These are phyloP conservation scores for Emericellopsis atlantica DNA, from an alignment of 2,329 filamentous ascomycete genomes.

Conservation along the genomic window DNA sequence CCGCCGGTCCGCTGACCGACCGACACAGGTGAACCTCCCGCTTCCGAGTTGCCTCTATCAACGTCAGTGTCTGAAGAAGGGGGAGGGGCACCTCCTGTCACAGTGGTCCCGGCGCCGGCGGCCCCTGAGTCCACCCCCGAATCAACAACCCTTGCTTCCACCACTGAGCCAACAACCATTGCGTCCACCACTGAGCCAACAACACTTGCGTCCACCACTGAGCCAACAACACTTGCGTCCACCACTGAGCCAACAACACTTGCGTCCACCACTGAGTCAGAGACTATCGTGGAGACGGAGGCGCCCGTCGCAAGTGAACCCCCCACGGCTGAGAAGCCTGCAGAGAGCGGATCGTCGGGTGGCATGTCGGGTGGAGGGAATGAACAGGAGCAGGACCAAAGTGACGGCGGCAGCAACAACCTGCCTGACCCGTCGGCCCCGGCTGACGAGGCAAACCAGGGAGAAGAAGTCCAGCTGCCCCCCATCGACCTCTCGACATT, in stretches of 20 bases:
- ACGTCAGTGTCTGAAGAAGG: too few species aligned
- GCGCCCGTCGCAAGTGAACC: too few species aligned
- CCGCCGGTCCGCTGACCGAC: too few species aligned
- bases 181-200: not conserved
- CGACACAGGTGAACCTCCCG: too few species aligned
- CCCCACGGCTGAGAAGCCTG: not conserved
- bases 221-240: not conserved
- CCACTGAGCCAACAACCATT: not conserved
- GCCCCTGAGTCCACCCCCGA: not conserved
- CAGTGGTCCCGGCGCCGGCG: too few species aligned
- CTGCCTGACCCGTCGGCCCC: conserved; percentile 3
- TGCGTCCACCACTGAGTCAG: too few species aligned
- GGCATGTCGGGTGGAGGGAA: not conserved
- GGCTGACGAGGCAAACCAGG: conserved; percentile 7
- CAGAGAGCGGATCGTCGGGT: not conserved
- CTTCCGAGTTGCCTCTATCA: too few species aligned
- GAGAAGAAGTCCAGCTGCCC: conserved; percentile 7
- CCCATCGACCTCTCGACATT: conserved; percentile 26
- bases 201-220: not conserved
- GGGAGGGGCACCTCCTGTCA: too few species aligned
- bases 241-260: too few species aligned
- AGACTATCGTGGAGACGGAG: too few species aligned
- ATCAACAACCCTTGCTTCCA: not conserved
- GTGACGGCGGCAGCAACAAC: conserved; percentile 4
- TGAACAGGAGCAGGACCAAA: not conserved